Evolutionary conservation across 768 basidiomycete species (phyloP), one percentile per base, ranked within the genome.

Genomic region (Boletus patriciae): DNA sequence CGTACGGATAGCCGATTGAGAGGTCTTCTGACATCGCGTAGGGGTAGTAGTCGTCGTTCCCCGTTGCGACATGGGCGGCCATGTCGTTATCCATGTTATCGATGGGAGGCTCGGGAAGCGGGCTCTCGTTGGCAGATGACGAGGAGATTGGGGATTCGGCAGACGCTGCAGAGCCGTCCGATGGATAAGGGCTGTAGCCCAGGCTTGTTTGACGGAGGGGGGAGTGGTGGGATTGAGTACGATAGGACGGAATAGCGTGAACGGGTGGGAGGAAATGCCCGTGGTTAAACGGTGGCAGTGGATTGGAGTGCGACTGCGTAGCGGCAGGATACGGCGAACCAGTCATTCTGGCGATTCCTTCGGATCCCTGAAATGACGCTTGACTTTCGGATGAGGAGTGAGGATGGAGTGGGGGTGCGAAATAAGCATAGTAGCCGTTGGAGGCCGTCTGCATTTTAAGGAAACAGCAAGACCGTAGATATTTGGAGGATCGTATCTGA

Each of bases 61-160:
- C 62, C 3, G 57, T 61, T 23, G 59, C 64, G 58, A 65, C 66
- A 23, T 64, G 70, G 48, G 72, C 57, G 0, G 64, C 50, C 3
- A 52, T 34, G 58, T 73, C 70, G 52, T 55, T 53, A 43, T 72
- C 70, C 72, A 72, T 72, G 18, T 12, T 66, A 52, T 77, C 75
- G 57, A 75, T 58, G 58, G 66, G 65, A 6, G 71, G 66, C 15
- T 77, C 77, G 0, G 77, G 72, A 19, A 76, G 66, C 15, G 76
- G 77, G 42, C 76, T 77, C 62, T 67, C 73, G 60, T 73, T 73
- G 49, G 69, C 69, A 4, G 77, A 77, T 13, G 70, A 70, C 6
- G 75, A 74, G 8, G 78, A 78, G 52, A 74, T 69, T 29, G 77
- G 77, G 4, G 78, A 78, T 46, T 72, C 70, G 1, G 70, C 59